Conservation (phyloP, 1,284 basidiomycete species). For the Ceratobasidium sp. region DNA sequence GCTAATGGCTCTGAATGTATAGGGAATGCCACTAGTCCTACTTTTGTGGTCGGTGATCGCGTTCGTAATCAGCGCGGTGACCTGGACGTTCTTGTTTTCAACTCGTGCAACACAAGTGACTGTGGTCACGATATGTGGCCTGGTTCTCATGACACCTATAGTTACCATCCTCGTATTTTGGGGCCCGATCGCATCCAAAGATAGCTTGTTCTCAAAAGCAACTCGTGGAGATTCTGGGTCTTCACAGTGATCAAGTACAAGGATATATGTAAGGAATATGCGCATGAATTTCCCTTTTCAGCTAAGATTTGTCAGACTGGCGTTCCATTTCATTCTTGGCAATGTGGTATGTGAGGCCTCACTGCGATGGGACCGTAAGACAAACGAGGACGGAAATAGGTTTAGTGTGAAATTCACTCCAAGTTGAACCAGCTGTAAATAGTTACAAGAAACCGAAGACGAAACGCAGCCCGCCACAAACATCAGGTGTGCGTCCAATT, state of each 20-base stretch:
- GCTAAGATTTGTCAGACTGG: too few species aligned
- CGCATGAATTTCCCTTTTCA: background rate
- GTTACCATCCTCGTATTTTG: constrained; percentile 10
- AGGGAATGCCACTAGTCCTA: constrained; percentile 31
- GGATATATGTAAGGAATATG: background rate
- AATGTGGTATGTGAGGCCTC: background rate
- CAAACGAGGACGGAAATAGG: too few species aligned
- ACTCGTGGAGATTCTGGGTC: background rate
- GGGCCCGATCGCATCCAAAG: constrained; percentile 9
- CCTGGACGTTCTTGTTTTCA: constrained; percentile 26
- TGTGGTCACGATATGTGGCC: background rate
- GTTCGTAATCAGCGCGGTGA: constrained; percentile 24
- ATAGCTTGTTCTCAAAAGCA: constrained; percentile 10
- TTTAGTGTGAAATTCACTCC: background rate
- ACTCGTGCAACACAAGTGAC: background rate
- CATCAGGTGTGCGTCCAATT: constrained; percentile 1
- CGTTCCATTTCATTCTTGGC: too few species aligned
- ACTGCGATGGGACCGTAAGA: too few species aligned
- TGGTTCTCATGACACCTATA: background rate
- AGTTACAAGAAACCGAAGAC: constrained; percentile 14
- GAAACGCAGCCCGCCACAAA: background rate
- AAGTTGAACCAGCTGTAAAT: constrained; percentile 2
- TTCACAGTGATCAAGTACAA: background rate
- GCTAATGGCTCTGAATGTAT: too few species aligned
- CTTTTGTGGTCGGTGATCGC: constrained; percentile 29